These are phyloP conservation scores for Gastrodia elata DNA, from an alignment of 106 monocot genomes.

Conservation along the genomic window DNA sequence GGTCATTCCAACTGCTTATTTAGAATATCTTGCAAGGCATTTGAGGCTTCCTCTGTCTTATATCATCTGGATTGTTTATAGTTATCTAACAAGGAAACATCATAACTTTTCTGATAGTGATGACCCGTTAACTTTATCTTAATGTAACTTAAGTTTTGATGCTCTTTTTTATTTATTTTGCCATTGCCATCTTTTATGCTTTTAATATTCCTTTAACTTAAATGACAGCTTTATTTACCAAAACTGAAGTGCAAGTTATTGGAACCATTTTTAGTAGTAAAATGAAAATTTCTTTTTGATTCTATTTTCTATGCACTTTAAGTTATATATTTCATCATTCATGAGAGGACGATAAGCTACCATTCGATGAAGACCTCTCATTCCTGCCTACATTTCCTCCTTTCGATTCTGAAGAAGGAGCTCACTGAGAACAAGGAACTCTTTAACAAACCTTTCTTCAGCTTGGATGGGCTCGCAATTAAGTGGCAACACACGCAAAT, in stretches of 20 bases:
- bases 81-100: not conserved
- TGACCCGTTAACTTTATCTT: not conserved
- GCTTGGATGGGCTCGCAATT: too few relatives aligned
- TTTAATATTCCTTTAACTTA: not conserved
- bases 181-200: not conserved
- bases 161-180: not conserved
- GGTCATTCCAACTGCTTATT: not conserved
- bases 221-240: not conserved
- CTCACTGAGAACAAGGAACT: too few relatives aligned
- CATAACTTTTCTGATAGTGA: not conserved
- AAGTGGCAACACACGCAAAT: too few relatives aligned
- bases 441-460: too few relatives aligned
- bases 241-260: not conserved
- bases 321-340: not conserved
- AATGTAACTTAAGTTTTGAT: not conserved
- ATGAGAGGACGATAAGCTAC: too few relatives aligned
- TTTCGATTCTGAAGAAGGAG: too few relatives aligned
- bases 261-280: not conserved
- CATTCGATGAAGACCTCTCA: too few relatives aligned
- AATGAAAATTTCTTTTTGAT: not conserved
- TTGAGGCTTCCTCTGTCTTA: not conserved
- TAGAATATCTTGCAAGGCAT: not conserved
- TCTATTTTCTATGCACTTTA: not conserved
- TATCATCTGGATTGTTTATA: not conserved
- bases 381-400: too few relatives aligned